These are phyloP conservation scores for Ophiorrhiza pumila DNA, from an alignment of 257 asterid species.

Conservation along the genomic window DNA sequence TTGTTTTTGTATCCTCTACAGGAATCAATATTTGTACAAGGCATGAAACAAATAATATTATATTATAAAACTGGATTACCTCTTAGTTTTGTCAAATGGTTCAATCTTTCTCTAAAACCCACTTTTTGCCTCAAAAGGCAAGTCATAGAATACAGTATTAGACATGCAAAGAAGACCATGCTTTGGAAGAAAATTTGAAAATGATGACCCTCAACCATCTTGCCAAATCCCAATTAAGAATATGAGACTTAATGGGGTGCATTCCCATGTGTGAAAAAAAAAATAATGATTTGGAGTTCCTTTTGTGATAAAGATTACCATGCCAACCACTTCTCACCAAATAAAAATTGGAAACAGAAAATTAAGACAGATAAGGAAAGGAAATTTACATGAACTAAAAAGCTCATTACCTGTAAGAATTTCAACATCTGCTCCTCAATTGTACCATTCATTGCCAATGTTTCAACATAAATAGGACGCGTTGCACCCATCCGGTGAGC, in stretches of 20 bases:
- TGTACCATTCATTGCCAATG: conserved; percentile 90
- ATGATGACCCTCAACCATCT: neutral
- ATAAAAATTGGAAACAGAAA: neutral
- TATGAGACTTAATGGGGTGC: neutral
- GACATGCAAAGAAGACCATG: neutral
- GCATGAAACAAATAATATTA: neutral
- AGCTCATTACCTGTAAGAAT: conserved; percentile 66
- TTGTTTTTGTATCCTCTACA: neutral
- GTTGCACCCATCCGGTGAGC: conserved; percentile 99
- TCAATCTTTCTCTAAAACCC: neutral
- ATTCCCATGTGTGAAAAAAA: neutral
- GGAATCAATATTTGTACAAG: neutral
- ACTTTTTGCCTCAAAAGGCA: neutral
- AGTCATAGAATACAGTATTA: neutral
- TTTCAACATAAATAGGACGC: conserved; percentile 86
- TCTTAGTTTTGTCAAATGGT: neutral
- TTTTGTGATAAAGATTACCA: neutral
- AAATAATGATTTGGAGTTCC: neutral
- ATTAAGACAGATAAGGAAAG: neutral
- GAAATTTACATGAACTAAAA: neutral
- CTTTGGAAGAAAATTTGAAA: neutral
- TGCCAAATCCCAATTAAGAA: neutral
- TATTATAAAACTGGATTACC: neutral
- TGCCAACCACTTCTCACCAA: neutral
- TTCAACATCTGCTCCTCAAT: conserved; percentile 93